These are phyloP conservation scores for Tillandsia fasciculata DNA, from an alignment of 176 grass and related monocot genomes.

Conservation along the genomic window DNA sequence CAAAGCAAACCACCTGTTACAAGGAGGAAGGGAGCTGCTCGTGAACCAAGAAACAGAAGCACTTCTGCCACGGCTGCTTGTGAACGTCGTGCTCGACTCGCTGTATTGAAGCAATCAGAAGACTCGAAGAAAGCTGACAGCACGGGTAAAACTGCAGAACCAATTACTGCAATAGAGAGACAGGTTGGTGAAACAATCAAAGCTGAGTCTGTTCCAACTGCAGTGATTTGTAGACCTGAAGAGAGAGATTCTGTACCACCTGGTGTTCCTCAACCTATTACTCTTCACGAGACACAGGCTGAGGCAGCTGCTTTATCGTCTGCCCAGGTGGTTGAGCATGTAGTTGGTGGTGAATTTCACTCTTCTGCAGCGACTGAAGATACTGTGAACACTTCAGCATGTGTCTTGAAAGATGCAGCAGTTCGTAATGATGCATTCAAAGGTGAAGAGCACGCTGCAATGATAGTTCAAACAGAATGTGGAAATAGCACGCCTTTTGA, in stretches of 20 bases:
- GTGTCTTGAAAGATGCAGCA: too few relatives aligned
- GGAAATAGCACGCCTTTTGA: too few relatives aligned
- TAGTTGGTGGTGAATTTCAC: too few relatives aligned
- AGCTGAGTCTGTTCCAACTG: constrained; percentile 6
- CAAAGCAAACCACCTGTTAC: constrained; percentile 35
- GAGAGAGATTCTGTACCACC: not conserved
- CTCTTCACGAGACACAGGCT: constrained; percentile 6
- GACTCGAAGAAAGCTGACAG: constrained; percentile 23
- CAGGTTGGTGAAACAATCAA: constrained; percentile 13
- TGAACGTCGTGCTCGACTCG: constrained; percentile 44
- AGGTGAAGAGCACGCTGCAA: too few relatives aligned
- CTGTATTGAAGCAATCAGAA: constrained; percentile 43
- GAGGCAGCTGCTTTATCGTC: not conserved
- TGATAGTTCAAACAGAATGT: too few relatives aligned
- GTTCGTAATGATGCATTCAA: too few relatives aligned
- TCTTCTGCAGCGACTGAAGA: too few relatives aligned
- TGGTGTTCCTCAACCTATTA: not conserved
- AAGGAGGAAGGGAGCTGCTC: constrained; percentile 43
- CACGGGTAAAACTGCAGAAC: constrained; percentile 10
- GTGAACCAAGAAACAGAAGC: constrained; percentile 34
- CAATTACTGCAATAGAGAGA: constrained; percentile 21
- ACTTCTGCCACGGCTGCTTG: constrained; percentile 41
- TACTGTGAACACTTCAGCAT: too few relatives aligned
- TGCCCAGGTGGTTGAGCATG: too few relatives aligned
- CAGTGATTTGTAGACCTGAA: not conserved